These are phyloP conservation scores for Bacidia gigantensis DNA, from an alignment of 495 filamentous ascomycete species.

Conservation along the genomic window DNA sequence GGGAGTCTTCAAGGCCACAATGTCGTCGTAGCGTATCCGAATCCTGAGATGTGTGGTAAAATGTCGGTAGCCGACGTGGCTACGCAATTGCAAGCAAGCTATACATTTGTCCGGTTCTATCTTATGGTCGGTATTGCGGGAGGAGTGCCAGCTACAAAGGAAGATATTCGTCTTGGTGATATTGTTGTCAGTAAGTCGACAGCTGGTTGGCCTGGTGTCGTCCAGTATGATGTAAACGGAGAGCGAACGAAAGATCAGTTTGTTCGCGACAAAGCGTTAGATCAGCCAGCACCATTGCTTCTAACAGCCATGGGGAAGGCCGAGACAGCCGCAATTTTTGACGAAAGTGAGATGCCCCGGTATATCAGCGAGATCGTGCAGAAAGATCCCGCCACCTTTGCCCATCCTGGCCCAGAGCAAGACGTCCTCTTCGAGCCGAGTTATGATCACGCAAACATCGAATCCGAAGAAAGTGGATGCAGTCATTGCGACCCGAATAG, in stretches of 20 bases:
- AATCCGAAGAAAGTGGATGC: background rate
- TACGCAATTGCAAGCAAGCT: no score
- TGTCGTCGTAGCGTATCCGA: conserved; percentile 29
- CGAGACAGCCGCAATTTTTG: conserved; percentile 15
- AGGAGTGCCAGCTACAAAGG: conserved; percentile 23
- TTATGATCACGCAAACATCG: conserved; percentile 21
- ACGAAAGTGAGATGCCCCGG: conserved; percentile 8
- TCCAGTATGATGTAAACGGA: conserved; percentile 33
- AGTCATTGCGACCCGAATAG: conserved; percentile 11
- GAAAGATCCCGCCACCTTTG: conserved; percentile 13
- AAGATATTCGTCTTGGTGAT: conserved; percentile 30
- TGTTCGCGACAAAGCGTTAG: conserved; percentile 22
- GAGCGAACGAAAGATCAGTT: conserved; percentile 17
- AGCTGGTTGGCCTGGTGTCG: conserved; percentile 22
- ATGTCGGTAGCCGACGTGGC: conserved; percentile 23
- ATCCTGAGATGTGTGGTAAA: conserved; percentile 28
- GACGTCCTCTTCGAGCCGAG: conserved; percentile 22
- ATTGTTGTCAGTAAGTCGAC: conserved; percentile 29
- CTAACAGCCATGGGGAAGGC: conserved; percentile 21
- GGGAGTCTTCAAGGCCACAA: conserved; percentile 25
- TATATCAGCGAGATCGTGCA: conserved; percentile 18
- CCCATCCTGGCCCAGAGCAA: conserved; percentile 12
- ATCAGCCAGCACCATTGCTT: conserved; percentile 22
- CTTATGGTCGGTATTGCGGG: no score
- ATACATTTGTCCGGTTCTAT: no score